Conservation (phyloP, 2,329 filamentous ascomycete species). For the Pseudogymnoascus sp. region DNA sequence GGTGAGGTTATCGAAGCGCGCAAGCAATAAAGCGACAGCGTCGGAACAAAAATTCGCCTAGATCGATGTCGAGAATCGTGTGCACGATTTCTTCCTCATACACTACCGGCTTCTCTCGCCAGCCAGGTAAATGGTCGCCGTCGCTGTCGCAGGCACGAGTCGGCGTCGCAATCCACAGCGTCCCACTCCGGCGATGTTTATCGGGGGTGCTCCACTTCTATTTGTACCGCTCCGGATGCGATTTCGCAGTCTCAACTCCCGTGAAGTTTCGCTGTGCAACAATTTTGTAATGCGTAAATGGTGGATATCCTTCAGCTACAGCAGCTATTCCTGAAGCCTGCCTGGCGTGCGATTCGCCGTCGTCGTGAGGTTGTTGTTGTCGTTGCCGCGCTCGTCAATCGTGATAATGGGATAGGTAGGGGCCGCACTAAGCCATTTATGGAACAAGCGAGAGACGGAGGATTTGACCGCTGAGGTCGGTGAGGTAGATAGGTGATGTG, state of each 20-base stretch:
- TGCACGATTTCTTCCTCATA: not conserved
- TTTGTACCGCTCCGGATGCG: not conserved
- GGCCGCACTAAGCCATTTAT: slow-evolving; percentile 7
- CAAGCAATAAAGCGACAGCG: not conserved
- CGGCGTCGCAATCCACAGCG: not conserved
- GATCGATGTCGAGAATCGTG: not conserved
- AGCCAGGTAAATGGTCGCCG: not conserved
- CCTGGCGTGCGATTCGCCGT: slow-evolving; percentile 2
- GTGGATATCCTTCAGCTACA: not conserved
- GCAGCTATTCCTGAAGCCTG: slow-evolving; percentile 3
- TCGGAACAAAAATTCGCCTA: not conserved
- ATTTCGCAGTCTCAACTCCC: not conserved
- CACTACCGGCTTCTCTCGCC: not conserved
- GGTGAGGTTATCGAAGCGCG: slow-evolving; percentile 4
- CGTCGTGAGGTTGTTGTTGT: not conserved
- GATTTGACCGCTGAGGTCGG: slow-evolving; percentile 4
- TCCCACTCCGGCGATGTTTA: slow-evolving; percentile 7
- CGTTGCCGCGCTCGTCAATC: slow-evolving; percentile 6
- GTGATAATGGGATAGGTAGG: slow-evolving; percentile 8
- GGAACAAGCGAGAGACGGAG: not conserved
- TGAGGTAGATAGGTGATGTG: not conserved
- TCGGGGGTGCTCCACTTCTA: slow-evolving; percentile 1
- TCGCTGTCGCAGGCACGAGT: not conserved
- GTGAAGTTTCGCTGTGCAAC: not conserved
- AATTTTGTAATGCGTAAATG: slow-evolving; percentile 1